These are phyloP conservation scores for Soucietia sequanensis DNA, from an alignment of 805 yeast species.

Conservation along the genomic window DNA sequence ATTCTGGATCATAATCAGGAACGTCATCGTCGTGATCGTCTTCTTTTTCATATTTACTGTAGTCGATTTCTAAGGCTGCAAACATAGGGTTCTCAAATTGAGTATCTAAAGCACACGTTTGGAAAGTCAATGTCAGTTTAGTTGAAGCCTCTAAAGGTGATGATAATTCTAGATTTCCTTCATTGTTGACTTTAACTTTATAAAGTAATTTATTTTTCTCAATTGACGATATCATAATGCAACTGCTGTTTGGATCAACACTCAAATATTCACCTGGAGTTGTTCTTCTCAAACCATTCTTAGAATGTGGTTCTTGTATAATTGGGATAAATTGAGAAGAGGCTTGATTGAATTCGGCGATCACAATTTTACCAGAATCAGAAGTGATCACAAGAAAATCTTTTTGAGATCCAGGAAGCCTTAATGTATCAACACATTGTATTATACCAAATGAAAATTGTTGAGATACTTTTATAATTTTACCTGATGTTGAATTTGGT, in stretches of 20 bases:
- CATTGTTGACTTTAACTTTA: conserved; percentile 49
- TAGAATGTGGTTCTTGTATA: conserved; percentile 64
- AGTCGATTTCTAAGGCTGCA: conserved; percentile 72
- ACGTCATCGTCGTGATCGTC: not conserved
- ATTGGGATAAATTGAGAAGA: conserved; percentile 45
- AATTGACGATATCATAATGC: conserved; percentile 65
- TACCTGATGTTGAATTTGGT: conserved; percentile 56
- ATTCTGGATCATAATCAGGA: conserved; percentile 10
- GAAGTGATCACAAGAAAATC: conserved; percentile 69
- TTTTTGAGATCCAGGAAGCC: conserved; percentile 49
- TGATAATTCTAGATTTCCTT: conserved; percentile 49
- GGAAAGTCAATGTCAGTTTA: conserved; percentile 50
- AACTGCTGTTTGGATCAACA: conserved; percentile 70
- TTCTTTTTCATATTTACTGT: conserved; percentile 31
- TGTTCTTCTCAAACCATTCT: conserved; percentile 71
- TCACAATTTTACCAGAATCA: conserved; percentile 72
- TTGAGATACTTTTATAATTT: conserved; percentile 39
- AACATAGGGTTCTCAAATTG: conserved; percentile 82
- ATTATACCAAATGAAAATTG: conserved; percentile 60
- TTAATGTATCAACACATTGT: conserved; percentile 50
- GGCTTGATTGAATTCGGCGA: conserved; percentile 46
- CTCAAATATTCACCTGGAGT: conserved; percentile 74
- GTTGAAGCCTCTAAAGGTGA: conserved; percentile 74
- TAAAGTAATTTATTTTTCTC: conserved; percentile 76
- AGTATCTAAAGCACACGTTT: conserved; percentile 62